Base-by-base conservation (phyloP, 495 filamentous ascomycete species). In the Cryomyces minteri region DNA sequence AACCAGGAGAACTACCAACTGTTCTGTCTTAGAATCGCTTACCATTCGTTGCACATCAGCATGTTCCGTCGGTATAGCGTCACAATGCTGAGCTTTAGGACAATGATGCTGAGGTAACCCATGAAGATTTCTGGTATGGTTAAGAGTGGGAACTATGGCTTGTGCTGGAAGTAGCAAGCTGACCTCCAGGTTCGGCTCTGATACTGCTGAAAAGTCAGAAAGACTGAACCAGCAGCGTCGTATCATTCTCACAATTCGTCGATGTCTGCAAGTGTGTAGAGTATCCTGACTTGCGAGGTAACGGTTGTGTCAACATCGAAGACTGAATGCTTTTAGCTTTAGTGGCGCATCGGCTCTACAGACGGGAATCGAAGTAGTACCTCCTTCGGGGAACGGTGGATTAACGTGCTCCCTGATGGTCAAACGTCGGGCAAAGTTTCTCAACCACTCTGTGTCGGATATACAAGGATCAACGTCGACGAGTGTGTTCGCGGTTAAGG, bases 31-130 rank as follows among this genome's bases (percentile, higher is more conserved):
- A 25, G 18, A 40, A n/a, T n/a, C 46, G 43, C 58, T 48, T 55
- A 73, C 73, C 77, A 80, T 58, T 77, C 70, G 7, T 58, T 62
- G 46, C 67, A 70, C 55, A 76, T 68, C 8, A 75, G 64, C 57
- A 63, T 71, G 30, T 56, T 55, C 12, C 69, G 64, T 11, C 65
- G 60, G 48, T 62, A 62, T 42, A 64, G 54, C 11, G 62, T 54
- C 36, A 66, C 54, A 31, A 80, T 58, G 38, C 67, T 67, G 51
- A 75, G 61, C 34, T 73, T 71, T 10, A 69, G 57, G 30, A 80
- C 65, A 5, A 74, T 51, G 4, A 79, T 59, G 51, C 66, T 76
- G 44, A 82, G 58, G 48, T 71, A 79, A 29, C 74, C 77, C 7
- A 66, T 71, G 56, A 78, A 76, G 28, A 56, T 55, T 8, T 65